Percentiles rank a stretch among this genome's conserved stretches.
These are phyloP conservation scores for Moricandia arvensis DNA, from an alignment of 345 rosid genomes.

Conservation along the genomic window DNA sequence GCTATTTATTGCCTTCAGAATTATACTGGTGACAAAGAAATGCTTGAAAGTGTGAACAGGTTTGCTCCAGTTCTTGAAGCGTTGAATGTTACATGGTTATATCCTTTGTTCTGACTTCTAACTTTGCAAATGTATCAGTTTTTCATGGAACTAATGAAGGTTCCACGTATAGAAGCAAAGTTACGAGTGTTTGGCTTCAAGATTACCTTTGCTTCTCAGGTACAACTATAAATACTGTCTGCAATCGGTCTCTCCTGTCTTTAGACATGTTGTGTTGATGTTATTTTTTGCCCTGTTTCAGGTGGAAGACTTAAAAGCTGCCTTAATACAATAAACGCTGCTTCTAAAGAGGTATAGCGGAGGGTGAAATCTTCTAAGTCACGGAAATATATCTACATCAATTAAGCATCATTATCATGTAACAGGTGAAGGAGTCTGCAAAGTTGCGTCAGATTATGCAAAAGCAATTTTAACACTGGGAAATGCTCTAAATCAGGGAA, in stretches of 20 bases:
- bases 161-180: constrained; percentile 94
- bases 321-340: constrained; percentile 66
- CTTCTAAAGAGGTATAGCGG: constrained; percentile 70
- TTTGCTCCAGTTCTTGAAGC: constrained; percentile 34
- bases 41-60: constrained; percentile 99
- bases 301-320: constrained; percentile 76
- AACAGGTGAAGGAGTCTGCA: constrained; percentile 85
- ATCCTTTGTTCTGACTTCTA: constrained; percentile 31
- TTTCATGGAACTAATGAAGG: constrained; percentile 92
- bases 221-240: constrained; percentile 28
- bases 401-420: constrained; percentile 14
- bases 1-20: constrained; percentile 51
- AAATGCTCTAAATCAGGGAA: constrained; percentile 98
- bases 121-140: constrained; percentile 53
- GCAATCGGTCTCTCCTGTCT: constrained; percentile 2
- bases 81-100: constrained; percentile 15
- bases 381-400: constrained; percentile 12
- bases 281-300: constrained; percentile 36
- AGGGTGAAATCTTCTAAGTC: background rate
- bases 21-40: constrained; percentile 78
- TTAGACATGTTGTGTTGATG: constrained; percentile 5
- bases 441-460: constrained; percentile 98
- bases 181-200: constrained; percentile 92
- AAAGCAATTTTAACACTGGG: constrained; percentile 92
- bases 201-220: constrained; percentile 90